Percentiles rank a stretch among this genome's conserved stretches.
Conservation (phyloP, 1,284 basidiomycete genomes). For the Trichosporon coremiiforme region DNA sequence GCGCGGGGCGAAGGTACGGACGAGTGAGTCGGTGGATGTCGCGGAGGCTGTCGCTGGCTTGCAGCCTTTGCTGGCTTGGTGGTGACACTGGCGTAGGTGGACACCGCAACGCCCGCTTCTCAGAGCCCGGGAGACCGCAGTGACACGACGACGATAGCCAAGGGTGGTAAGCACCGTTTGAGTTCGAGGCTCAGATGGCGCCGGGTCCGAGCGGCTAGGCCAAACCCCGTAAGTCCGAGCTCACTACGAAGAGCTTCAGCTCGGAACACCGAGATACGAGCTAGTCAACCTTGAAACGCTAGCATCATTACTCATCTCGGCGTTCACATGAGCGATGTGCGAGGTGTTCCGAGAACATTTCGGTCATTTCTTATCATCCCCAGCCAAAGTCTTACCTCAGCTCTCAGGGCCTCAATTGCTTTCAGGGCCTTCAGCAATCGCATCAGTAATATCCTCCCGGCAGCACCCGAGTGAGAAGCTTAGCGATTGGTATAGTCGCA, state of each 20-base stretch:
- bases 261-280: slow-evolving; percentile 7
- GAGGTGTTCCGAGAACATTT: background rate
- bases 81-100: background rate
- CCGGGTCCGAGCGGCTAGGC: background rate
- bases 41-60: background rate
- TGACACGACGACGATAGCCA: no score
- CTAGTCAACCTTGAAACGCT: background rate
- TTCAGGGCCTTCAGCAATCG: background rate
- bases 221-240: background rate
- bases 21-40: background rate
- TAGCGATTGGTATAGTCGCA: background rate
- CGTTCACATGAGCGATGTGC: background rate
- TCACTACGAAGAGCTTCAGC: slow-evolving; percentile 32
- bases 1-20: background rate
- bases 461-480: background rate
- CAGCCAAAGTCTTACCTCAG: slow-evolving; percentile 3
- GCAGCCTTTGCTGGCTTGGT: background rate
- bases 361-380: background rate
- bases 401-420: background rate
- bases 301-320: slow-evolving; percentile 9
- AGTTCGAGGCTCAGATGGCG: background rate
- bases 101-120: background rate
- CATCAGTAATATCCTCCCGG: background rate
- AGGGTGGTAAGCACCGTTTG: no score
- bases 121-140: background rate